Conservation (phyloP, 768 basidiomycete species). For the Holtermanniella nyarrowii region DNA sequence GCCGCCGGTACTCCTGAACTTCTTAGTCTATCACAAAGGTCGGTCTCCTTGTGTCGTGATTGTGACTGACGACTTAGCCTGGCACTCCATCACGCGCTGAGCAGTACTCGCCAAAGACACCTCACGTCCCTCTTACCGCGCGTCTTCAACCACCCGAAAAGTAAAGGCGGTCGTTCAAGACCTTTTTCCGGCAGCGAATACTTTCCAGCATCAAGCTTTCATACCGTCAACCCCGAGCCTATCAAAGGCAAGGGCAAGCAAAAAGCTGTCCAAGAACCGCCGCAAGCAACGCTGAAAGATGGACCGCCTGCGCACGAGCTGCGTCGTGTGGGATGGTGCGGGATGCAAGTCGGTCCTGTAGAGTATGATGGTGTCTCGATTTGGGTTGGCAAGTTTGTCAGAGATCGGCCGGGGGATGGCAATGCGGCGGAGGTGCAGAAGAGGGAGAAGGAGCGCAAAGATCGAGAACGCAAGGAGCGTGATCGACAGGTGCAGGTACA, state of each 20-base stretch:
- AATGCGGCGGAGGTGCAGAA: conserved; percentile 9
- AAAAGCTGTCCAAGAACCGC: background rate
- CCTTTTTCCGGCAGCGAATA: background rate
- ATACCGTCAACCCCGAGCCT: background rate
- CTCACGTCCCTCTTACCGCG: conserved; percentile 26
- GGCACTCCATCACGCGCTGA: conserved; percentile 20
- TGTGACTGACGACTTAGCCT: conserved; percentile 6
- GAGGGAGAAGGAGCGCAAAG: conserved; percentile 7
- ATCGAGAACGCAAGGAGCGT: background rate
- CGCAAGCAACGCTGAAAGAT: conserved; percentile 4
- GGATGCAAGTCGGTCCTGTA: conserved; percentile 24
- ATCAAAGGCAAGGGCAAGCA: background rate
- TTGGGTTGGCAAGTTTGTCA: conserved; percentile 34
- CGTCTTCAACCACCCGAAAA: conserved; percentile 31
- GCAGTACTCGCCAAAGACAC: conserved; percentile 25
- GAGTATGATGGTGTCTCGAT: conserved; percentile 30
- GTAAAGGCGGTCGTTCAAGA: conserved; percentile 25
- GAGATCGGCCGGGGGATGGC: conserved; percentile 10
- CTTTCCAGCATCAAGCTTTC: background rate
- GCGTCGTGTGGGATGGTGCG: conserved; percentile 29
- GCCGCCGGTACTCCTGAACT: background rate
- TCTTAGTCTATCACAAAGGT: background rate
- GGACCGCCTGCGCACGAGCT: conserved; percentile 28
- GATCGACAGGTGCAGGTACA: background rate
- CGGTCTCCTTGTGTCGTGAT: background rate